Percentiles rank a stretch among this genome's conserved stretches.
These are phyloP conservation scores for Simplicillium aogashimaense DNA, from an alignment of 2,329 filamentous ascomycete species.

Conservation along the genomic window DNA sequence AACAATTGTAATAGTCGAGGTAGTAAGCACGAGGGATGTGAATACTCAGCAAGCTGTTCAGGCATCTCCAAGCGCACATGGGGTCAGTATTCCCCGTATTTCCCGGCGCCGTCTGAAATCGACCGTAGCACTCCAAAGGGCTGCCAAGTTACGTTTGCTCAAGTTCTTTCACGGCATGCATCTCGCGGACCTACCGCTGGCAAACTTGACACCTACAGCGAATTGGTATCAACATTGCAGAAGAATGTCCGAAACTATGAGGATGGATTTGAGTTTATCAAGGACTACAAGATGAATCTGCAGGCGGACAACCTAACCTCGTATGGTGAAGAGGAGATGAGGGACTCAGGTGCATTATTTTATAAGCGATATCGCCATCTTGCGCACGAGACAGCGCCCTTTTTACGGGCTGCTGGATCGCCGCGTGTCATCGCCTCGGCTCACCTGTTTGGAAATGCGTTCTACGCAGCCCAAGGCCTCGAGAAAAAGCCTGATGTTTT, in stretches of 20 bases:
- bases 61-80: slow-evolving; percentile 55
- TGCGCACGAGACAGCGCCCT: slow-evolving; percentile 48
- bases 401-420: slow-evolving; percentile 62
- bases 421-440: slow-evolving; percentile 66
- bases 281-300: slow-evolving; percentile 60
- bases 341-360: slow-evolving; percentile 67
- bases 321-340: slow-evolving; percentile 59
- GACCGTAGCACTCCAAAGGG: slow-evolving; percentile 46
- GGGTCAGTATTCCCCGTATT: slow-evolving; percentile 87
- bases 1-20: no score
- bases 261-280: slow-evolving; percentile 58
- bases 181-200: slow-evolving; percentile 66
- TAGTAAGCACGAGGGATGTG: slow-evolving; percentile 9
- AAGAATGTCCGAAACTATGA: slow-evolving; percentile 43
- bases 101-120: slow-evolving; percentile 60
- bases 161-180: slow-evolving; percentile 76
- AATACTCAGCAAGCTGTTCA: slow-evolving; percentile 34
- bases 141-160: slow-evolving; percentile 73
- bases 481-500: slow-evolving; percentile 40
- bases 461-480: slow-evolving; percentile 40
- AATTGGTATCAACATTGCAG: slow-evolving; percentile 58
- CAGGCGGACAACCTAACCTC: slow-evolving; percentile 58
- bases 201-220: slow-evolving; percentile 56
- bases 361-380: slow-evolving; percentile 62
- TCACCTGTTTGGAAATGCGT: slow-evolving; percentile 65